A percentile compares a stretch with the other conserved stretches of the same genome.
Conservation (phyloP, 805 yeast genomes). For the Kuraishia cidri region DNA sequence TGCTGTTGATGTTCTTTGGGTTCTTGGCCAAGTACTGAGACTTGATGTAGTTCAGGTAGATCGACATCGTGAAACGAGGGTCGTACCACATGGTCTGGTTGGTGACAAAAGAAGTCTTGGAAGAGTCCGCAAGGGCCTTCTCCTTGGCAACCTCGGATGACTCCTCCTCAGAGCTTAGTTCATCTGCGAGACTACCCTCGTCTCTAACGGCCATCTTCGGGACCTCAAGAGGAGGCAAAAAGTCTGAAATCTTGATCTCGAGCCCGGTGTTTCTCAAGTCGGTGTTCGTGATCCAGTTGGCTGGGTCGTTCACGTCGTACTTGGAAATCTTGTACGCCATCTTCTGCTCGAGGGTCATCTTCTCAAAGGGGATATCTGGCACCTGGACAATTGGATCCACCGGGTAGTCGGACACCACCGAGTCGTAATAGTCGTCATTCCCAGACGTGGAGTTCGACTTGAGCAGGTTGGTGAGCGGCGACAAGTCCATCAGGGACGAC, state of each 20-base stretch:
- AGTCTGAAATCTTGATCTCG: slow-evolving; percentile 1
- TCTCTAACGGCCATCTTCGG: not conserved
- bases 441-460: not conserved
- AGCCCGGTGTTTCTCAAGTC: slow-evolving; percentile 1
- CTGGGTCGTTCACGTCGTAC: slow-evolving; percentile 1
- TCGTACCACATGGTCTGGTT: slow-evolving; percentile 3
- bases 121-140: not conserved
- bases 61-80: slow-evolving; percentile 3
- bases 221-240: not conserved
- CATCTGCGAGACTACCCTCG: not conserved
- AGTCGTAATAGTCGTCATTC: not conserved
- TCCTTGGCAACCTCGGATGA: not conserved
- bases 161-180: not conserved
- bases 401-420: not conserved
- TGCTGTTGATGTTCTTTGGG: not conserved
- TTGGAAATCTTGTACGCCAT: not conserved
- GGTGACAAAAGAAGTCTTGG: not conserved
- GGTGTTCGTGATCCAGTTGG: slow-evolving; percentile 1
- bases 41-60: slow-evolving; percentile 2
- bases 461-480: not conserved
- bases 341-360: slow-evolving; percentile 1
- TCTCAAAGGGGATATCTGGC: not conserved
- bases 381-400: not conserved
- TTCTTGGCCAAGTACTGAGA: not conserved
- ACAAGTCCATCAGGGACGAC: not conserved